Base-by-base conservation (phyloP, 2,329 filamentous ascomycete genomes). In the Nectriaceae sp. region DNA sequence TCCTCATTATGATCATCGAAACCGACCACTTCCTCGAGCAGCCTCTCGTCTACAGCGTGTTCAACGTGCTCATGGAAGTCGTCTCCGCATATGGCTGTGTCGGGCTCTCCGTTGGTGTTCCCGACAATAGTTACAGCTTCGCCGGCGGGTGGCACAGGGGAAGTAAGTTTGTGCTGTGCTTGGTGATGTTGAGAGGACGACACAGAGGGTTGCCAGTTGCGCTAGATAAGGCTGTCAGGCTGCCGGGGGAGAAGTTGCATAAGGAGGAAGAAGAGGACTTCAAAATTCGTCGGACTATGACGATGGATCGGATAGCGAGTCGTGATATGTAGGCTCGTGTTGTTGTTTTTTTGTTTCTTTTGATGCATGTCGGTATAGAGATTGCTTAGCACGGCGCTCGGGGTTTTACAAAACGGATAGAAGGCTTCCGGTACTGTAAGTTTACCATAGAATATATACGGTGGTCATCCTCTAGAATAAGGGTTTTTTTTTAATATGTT, bases 1-100 rank as follows among this genome's bases (percentile, higher is more conserved):
- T 87, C 42, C 64, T 83, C 24, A 83, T 88, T 46, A 74, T 76
- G 44, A 75, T 80, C 33, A 81, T 85, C 40, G 84, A 88, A 63
- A 79, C 78, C 15, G 65, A 69, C 4, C 76, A 82, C 47, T 83
- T 81, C 44, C 67, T 75, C 1, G 58, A 63, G 4, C 74, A 82
- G 44, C 80, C 81, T 0, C 66, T 67, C 8, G 76, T 63, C 35
- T 85, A 77, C 62, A 78, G 77, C 18, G 76, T 83, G 4, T 85
- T 85, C 62, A 84, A 82, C 55, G 75, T 85, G 47, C 61, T 80
- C 2, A 83, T 83, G 50, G 80, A 83, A 60, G 76, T 81, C 8
- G 74, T 80, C 2, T 77, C 74, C 2, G 80, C 73, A 3, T 86
- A 85, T 59, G 82, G 80, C 5, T 82, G 78, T 43, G 82, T 86